Evolutionary conservation across 176 grass and related monocot species (phyloP).

Genomic region (Carex scoparia): DNA sequence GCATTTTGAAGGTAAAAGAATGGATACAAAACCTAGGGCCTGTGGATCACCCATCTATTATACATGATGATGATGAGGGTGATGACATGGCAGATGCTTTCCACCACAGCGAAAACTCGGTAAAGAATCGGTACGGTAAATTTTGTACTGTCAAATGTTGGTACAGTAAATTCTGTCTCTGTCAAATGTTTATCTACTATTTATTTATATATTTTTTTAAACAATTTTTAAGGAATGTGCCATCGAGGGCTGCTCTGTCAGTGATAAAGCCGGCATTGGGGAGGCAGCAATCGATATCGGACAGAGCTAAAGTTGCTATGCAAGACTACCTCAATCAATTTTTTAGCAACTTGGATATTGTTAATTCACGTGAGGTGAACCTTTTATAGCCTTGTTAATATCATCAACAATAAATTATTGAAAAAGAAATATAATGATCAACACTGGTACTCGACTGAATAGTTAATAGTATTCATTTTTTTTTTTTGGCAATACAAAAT

Average conservation of each 20-base stretch:
- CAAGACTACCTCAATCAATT: constrained; percentile 81
- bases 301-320: constrained; percentile 74
- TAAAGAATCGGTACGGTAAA: constrained; percentile 49
- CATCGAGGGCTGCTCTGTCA: constrained; percentile 66
- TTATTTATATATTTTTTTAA: neutral
- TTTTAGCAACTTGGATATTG: constrained; percentile 79
- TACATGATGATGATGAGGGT: constrained; percentile 68
- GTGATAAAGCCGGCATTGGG: constrained; percentile 65
- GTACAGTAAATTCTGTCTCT: constrained; percentile 18
- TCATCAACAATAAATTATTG: too few species aligned
- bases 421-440: neutral
- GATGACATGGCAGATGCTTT: constrained; percentile 52
- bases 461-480: neutral
- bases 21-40: constrained; percentile 85
- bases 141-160: constrained; percentile 31
- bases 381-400: neutral
- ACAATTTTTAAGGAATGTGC: constrained; percentile 46
- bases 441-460: neutral
- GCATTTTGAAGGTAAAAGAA: constrained; percentile 68
- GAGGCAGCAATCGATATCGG: constrained; percentile 61
- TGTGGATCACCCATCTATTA: constrained; percentile 51
- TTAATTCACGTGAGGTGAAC: constrained; percentile 63
- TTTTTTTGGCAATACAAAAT: neutral
- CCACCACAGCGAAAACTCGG: constrained; percentile 49
- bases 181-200: neutral